Evolutionary conservation across 2,329 filamentous ascomycete genomes (phyloP), one percentile per base, ranked within the genome.

Genomic region (Calonectria crousiana): DNA sequence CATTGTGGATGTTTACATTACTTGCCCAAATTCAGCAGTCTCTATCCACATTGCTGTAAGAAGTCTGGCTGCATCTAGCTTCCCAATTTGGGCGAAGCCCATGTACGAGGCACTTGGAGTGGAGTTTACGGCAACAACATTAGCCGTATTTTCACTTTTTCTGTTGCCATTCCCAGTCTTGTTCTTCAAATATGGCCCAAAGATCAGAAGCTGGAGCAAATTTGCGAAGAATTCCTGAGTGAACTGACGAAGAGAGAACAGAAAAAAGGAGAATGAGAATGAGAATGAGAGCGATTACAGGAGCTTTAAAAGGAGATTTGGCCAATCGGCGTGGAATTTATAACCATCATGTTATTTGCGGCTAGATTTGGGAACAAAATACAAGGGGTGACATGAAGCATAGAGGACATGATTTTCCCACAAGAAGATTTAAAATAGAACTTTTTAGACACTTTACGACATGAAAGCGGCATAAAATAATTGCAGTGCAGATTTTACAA

Each of bases 1-100:
- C 52, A 69, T 69, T 11, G 67, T 69, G 8, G 67, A 69, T 32
- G 67, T 69, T 13, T 69, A 69, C 67, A 69, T 69, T 26, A 36
- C 36, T 5, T 69, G 67, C n/a, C 52, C 67, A 2, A 69, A 69
- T 41, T 69, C 67, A 8, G 67, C 67, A 4, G 67, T 69, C 8
- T 69, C 67, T 14, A 60, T 69, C 28, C 67, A 69, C 13, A 69
- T 69, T 4, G 67, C 67, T 11, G 67, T 38, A 2, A 38, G 67
- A 69, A 69, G 67, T 49, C 4, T 69, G 13, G 67, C 52, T 6
- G 67, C 67, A 36, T 52, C 67, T 1, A 69, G 67, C 28, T 69
- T 69, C 30, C 67, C 67, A 11, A 52, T 69, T 49, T 69, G 67
- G 67, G 67, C 67, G 23, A 56, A 69, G 10, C 67, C 67, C 41